A percentile compares a stretch with the other conserved stretches of the same genome.
Conservation (phyloP, 2,329 filamentous ascomycete genomes). For the Pseudogymnoascus sp. region DNA sequence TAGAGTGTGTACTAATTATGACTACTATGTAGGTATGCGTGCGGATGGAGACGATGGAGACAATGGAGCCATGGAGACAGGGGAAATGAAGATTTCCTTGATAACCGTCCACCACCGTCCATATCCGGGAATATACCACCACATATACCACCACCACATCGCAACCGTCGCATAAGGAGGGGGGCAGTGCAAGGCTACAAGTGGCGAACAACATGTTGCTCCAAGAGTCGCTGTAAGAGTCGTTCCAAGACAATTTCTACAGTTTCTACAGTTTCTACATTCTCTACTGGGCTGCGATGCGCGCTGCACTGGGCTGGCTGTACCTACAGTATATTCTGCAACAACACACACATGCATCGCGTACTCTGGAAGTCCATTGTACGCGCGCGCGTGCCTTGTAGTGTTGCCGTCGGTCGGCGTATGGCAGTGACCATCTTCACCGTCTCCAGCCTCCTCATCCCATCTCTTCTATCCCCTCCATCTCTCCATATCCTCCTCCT, state of each 20-base stretch:
- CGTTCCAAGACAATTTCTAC: too few relatives aligned
- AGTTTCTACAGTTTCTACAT: neutral
- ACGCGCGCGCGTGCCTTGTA: neutral
- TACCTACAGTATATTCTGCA: neutral
- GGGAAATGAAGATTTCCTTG: slow-evolving; percentile 8
- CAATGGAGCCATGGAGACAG: neutral
- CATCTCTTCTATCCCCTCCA: too few relatives aligned
- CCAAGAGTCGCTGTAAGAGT: neutral
- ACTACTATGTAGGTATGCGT: neutral
- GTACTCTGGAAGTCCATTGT: neutral
- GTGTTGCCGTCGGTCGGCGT: neutral
- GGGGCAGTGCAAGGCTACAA: slow-evolving; percentile 1
- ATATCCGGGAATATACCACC: neutral
- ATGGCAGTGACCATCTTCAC: neutral
- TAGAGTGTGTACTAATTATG: neutral
- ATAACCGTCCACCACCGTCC: neutral
- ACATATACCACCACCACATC: neutral
- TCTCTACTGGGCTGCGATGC: too few relatives aligned
- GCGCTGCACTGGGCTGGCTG: neutral
- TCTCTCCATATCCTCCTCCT: too few relatives aligned
- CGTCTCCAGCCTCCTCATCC: neutral
- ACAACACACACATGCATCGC: neutral
- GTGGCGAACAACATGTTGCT: slow-evolving; percentile 1
- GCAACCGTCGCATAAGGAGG: neutral
- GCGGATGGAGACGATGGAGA: slow-evolving; percentile 4